These are phyloP conservation scores for Penicillium fuscoglaucum DNA, from an alignment of 2,329 filamentous ascomycete genomes.

Conservation along the genomic window DNA sequence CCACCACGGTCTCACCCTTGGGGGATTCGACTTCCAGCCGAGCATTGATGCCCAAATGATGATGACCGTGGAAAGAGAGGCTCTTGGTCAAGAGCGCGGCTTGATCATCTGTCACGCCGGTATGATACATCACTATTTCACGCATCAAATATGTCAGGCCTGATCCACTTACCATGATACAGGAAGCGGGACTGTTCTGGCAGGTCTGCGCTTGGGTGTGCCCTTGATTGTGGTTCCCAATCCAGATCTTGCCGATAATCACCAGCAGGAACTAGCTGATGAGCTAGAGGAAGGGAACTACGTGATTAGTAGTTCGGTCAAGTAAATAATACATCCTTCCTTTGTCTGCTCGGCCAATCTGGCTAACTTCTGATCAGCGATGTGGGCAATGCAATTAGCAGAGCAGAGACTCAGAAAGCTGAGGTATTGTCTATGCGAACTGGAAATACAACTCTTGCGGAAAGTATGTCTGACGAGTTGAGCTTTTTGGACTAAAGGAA, in stretches of 20 bases:
- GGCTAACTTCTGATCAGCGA: constrained; percentile 40
- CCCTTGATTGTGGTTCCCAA: constrained; percentile 92
- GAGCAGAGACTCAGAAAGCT: constrained; percentile 44
- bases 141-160: background rate
- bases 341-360: background rate
- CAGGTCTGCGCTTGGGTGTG: constrained; percentile 70
- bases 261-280: constrained; percentile 82
- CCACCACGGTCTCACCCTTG: constrained; percentile 52
- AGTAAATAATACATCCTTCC: constrained; percentile 50
- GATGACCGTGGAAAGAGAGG: constrained; percentile 49
- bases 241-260: constrained; percentile 76
- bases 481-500: constrained; percentile 53
- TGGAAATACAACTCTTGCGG: background rate
- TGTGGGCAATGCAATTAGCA: constrained; percentile 48
- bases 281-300: constrained; percentile 74
- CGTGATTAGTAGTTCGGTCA: constrained; percentile 67
- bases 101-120: constrained; percentile 88
- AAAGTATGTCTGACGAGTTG: constrained; percentile 48
- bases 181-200: constrained; percentile 90
- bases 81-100: constrained; percentile 53
- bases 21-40: constrained; percentile 66
- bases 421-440: constrained; percentile 1
- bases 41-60: constrained; percentile 63
- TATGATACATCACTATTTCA: constrained; percentile 43
- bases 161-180: constrained; percentile 10